These are phyloP conservation scores for Wickerhamiella cacticola DNA, from an alignment of 805 yeast species.

Conservation along the genomic window DNA sequence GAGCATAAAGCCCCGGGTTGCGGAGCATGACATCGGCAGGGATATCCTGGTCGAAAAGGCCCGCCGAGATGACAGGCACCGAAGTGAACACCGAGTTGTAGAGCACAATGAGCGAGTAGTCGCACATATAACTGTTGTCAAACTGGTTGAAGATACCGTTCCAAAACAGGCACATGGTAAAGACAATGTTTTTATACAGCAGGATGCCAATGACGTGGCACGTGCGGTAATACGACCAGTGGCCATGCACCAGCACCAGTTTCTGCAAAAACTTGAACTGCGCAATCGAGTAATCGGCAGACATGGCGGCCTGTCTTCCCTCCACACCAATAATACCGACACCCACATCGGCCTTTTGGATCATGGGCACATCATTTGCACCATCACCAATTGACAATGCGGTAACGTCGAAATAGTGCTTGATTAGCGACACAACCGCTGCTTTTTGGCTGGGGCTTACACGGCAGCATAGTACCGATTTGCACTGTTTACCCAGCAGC, in stretches of 20 bases:
- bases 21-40: conserved; percentile 50
- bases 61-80: conserved; percentile 62
- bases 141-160: conserved; percentile 57
- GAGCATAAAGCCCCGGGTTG: conserved; percentile 59
- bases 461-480: conserved; percentile 78
- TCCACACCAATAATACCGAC: conserved; percentile 83
- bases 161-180: conserved; percentile 69
- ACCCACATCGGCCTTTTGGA: conserved; percentile 75
- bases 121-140: conserved; percentile 68
- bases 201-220: conserved; percentile 74
- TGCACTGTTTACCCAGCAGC: conserved; percentile 62
- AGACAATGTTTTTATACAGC: conserved; percentile 65
- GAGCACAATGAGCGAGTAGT: conserved; percentile 66
- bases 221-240: conserved; percentile 67
- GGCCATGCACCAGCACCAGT: conserved; percentile 61
- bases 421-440: conserved; percentile 85
- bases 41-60: conserved; percentile 68
- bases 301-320: conserved; percentile 80
- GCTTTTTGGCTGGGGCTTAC: conserved; percentile 98
- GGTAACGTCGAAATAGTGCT: conserved; percentile 58
- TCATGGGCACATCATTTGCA: conserved; percentile 82
- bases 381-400: conserved; percentile 96
- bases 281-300: conserved; percentile 73
- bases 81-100: conserved; percentile 77
- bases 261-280: conserved; percentile 61